These are phyloP conservation scores for Rhypophila decipiens DNA, from an alignment of 495 filamentous ascomycete species.

Conservation along the genomic window DNA sequence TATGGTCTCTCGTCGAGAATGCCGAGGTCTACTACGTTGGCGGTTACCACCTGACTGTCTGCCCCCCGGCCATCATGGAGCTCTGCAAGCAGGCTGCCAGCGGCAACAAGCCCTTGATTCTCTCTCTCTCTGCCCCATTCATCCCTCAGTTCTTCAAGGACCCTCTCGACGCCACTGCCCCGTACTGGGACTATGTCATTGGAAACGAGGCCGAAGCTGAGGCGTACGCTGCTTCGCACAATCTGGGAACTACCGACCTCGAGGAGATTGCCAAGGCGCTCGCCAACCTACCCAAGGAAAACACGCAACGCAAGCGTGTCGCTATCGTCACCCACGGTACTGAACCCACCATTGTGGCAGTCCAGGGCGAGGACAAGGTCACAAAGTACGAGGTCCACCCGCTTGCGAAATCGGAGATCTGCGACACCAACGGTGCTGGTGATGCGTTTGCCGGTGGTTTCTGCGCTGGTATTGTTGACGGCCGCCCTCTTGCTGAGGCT, in stretches of 20 bases:
- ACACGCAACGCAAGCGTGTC: slow-evolving; percentile 66
- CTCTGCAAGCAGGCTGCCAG: slow-evolving; percentile 82
- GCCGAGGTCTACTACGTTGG: slow-evolving; percentile 88
- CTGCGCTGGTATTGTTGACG: slow-evolving; percentile 78
- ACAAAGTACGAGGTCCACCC: slow-evolving; percentile 73
- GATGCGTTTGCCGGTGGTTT: slow-evolving; percentile 97
- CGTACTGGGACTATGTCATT: slow-evolving; percentile 94
- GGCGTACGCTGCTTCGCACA: slow-evolving; percentile 76
- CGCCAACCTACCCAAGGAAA: slow-evolving; percentile 84
- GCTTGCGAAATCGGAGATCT: slow-evolving; percentile 68
- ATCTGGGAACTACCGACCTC: slow-evolving; percentile 64
- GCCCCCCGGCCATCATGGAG: slow-evolving; percentile 80
- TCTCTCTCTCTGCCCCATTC: slow-evolving; percentile 91
- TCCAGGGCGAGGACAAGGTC: slow-evolving; percentile 61
- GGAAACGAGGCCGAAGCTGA: slow-evolving; percentile 95
- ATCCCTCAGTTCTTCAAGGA: slow-evolving; percentile 98
- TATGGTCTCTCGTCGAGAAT: slow-evolving; percentile 85
- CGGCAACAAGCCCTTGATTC: slow-evolving; percentile 84
- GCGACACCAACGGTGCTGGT: slow-evolving; percentile 94
- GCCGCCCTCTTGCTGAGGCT: slow-evolving; percentile 65
- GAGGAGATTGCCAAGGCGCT: slow-evolving; percentile 81
- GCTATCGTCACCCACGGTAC: slow-evolving; percentile 95
- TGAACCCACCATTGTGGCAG: slow-evolving; percentile 72
- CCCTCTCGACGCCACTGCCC: slow-evolving; percentile 71
- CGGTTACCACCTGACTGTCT: slow-evolving; percentile 74